Base-by-base conservation (phyloP, 1,284 basidiomycete genomes). In the Leucoagaricus sp. region DNA sequence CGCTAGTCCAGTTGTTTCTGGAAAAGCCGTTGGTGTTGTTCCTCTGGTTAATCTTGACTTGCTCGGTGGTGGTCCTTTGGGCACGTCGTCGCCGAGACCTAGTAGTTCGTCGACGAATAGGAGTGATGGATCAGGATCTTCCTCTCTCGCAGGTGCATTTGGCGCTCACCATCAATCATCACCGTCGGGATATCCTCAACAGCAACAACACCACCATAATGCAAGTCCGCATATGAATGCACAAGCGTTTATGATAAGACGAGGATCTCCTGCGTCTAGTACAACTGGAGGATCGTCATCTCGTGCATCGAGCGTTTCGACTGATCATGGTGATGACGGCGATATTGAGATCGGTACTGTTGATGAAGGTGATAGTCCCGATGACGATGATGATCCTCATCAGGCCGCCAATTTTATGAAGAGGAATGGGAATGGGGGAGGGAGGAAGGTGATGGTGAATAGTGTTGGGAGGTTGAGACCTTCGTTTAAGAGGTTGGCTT, bases 401-500 rank as follows among this genome's bases (percentile, higher is more conserved):
- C 7, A 33, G n/a, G n/a, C n/a, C n/a, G n/a, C n/a, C n/a, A n/a
- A n/a, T n/a, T n/a, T n/a, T n/a, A n/a, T n/a, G n/a, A n/a, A n/a
- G n/a, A n/a, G n/a, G n/a, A n/a, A n/a, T n/a, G n/a, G n/a, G n/a
- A n/a, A 38, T 38, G 36, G 13, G 36, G 17, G 36, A n/a, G 17
- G 36, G 31, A 6, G 31, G 40, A 41, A 23, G 40, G 23, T 4
- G 40, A 41, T 5, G 5, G 17, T 41, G 13, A 15, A 41, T 69
- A 49, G 64, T 64, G 38, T 63, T 62, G 9, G 64, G 64, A 25
- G 29, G 42, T 28, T 50, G 49, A 71, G 87, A 2, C 88, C 89
- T 12, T 77, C 81, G 26, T 89, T 89, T 67, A 91, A 91, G 73
- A 76, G 89, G 25, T 69, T 88, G 29, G 81, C 88, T 1, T 87